phyloP scores from a whole-genome alignment of 805 yeast species.

The Teunomyces barrocoloradensis region DNA sequence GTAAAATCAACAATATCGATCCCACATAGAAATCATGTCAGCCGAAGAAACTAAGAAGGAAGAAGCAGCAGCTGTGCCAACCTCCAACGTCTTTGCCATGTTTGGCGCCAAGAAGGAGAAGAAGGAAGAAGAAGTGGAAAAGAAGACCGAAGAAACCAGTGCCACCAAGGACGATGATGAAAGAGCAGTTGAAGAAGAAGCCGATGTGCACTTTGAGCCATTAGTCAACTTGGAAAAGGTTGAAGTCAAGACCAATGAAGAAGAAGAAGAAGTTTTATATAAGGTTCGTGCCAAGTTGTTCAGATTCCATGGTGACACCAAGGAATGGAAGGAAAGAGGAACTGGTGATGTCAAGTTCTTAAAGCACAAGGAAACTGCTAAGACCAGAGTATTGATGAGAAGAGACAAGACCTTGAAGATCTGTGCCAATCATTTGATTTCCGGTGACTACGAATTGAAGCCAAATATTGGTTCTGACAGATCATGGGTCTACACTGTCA shows the following conservation, averaged over 20 bases:
- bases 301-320: conserved; percentile 77
- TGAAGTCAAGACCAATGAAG: conserved; percentile 94
- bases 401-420: conserved; percentile 97
- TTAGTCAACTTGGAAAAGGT: conserved; percentile 92
- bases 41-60: conserved; percentile 30
- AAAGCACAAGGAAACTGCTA: conserved; percentile 77
- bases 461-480: conserved; percentile 97
- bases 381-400: conserved; percentile 94
- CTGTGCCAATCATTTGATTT: conserved; percentile 93
- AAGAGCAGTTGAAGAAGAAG: conserved; percentile 59
- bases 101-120: conserved; percentile 87
- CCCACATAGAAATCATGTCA: conserved; percentile 20
- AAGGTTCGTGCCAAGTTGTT: conserved; percentile 95
- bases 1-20: background rate
- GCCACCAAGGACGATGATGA: conserved; percentile 43
- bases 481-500: conserved; percentile 95
- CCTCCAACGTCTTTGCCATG: conserved; percentile 87
- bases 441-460: conserved; percentile 77
- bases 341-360: conserved; percentile 97
- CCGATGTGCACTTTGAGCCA: conserved; percentile 94
- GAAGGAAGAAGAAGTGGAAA: conserved; percentile 42
- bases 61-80: conserved; percentile 42
- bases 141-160: conserved; percentile 32
- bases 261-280: conserved; percentile 75
- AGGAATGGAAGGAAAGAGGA: conserved; percentile 99